These are phyloP conservation scores for Cornus kousa DNA, from an alignment of 148 eudicot species.

Conservation along the genomic window DNA sequence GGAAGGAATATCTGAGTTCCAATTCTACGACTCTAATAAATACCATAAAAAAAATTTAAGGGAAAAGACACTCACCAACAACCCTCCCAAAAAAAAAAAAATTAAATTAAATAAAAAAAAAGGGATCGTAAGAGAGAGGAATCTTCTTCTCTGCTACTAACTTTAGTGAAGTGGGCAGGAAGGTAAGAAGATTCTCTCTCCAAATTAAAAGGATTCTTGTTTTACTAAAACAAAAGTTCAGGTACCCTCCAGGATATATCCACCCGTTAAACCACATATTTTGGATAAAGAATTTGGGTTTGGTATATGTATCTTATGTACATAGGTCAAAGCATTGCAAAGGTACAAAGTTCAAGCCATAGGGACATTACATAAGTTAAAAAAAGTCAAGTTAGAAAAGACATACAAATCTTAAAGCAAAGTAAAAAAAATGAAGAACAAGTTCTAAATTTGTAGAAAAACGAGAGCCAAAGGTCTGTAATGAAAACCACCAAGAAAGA, in stretches of 20 bases:
- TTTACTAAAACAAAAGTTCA: constrained; percentile 8
- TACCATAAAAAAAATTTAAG: constrained; percentile 23
- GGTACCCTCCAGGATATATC: constrained; percentile 4
- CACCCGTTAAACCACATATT: neutral
- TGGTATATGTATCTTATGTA: too few species aligned
- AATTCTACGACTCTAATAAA: constrained; percentile 49
- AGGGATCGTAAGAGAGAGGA: constrained; percentile 42
- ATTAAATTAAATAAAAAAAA: constrained; percentile 35
- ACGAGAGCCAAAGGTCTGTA: too few species aligned
- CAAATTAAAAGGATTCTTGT: neutral
- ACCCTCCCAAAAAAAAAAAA: neutral
- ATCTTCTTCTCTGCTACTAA: constrained; percentile 70
- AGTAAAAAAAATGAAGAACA: too few species aligned
- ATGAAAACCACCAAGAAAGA: too few species aligned
- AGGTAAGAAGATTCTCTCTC: constrained; percentile 68
- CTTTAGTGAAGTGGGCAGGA: constrained; percentile 83
- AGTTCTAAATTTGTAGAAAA: too few species aligned
- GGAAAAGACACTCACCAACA: constrained; percentile 26
- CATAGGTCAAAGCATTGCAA: too few species aligned
- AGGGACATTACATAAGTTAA: too few species aligned
- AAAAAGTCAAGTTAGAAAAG: too few species aligned
- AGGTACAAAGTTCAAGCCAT: too few species aligned
- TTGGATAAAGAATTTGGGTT: too few species aligned
- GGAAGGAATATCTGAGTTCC: constrained; percentile 62
- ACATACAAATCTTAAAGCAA: too few species aligned